These are phyloP conservation scores for Paramyrothecium sp. DNA, from an alignment of 2,329 filamentous ascomycete genomes.

Conservation along the genomic window DNA sequence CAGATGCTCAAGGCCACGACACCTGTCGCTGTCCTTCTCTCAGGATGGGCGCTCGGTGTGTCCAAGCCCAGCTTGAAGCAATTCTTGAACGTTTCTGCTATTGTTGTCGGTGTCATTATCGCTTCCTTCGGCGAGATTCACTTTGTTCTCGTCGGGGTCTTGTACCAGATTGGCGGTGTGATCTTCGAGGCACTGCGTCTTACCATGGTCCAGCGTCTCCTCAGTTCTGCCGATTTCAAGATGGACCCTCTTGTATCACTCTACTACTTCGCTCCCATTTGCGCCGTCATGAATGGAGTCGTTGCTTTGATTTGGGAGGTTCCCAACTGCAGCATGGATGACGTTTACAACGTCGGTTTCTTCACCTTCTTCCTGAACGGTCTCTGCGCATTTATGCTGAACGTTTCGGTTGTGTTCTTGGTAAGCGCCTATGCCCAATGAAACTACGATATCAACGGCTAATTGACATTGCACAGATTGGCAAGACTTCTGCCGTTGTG, in stretches of 20 bases:
- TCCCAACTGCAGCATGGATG: slow-evolving; percentile 64
- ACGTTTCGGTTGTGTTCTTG: slow-evolving; percentile 83
- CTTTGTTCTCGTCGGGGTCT: slow-evolving; percentile 78
- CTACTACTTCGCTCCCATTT: slow-evolving; percentile 87
- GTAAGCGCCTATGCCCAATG: slow-evolving; percentile 47
- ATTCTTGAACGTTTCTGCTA: slow-evolving; percentile 89
- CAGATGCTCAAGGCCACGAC: slow-evolving; percentile 99
- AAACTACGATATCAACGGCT: slow-evolving; percentile 9
- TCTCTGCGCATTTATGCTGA: slow-evolving; percentile 74
- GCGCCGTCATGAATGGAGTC: slow-evolving; percentile 76
- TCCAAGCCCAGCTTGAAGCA: slow-evolving; percentile 81
- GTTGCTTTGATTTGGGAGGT: slow-evolving; percentile 74
- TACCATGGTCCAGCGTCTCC: slow-evolving; percentile 79
- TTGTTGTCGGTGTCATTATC: slow-evolving; percentile 91
- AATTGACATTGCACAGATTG: slow-evolving; percentile 60
- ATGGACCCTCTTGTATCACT: slow-evolving; percentile 88
- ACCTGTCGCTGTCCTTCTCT: slow-evolving; percentile 86
- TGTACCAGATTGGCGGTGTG: slow-evolving; percentile 77
- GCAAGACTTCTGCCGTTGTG: slow-evolving; percentile 82
- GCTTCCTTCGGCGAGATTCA: slow-evolving; percentile 95
- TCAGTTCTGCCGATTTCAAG: slow-evolving; percentile 83
- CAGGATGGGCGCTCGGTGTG: slow-evolving; percentile 84
- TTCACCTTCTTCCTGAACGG: slow-evolving; percentile 75
- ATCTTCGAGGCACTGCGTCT: slow-evolving; percentile 80
- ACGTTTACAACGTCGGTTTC: slow-evolving; percentile 72